Percentiles rank a stretch among this genome's conserved stretches.
phyloP scores from a whole-genome alignment of 495 filamentous ascomycete genomes.

The Xylaria telfairii region DNA sequence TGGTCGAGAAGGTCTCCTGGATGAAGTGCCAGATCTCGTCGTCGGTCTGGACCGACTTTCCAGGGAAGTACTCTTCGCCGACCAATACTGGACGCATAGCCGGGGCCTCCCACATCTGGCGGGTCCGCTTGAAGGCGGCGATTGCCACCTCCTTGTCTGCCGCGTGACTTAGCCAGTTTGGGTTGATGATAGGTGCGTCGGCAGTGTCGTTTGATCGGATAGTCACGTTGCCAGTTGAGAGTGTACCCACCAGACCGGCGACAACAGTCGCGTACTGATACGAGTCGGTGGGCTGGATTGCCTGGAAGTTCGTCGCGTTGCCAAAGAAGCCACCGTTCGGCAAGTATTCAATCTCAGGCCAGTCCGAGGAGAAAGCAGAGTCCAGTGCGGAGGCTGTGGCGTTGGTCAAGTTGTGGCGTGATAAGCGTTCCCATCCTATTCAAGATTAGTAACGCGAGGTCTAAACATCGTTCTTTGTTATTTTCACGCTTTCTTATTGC shows the following conservation, averaged over 20 bases:
- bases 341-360: slow-evolving; percentile 63
- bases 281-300: slow-evolving; percentile 39
- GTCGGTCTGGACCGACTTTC: slow-evolving; percentile 50
- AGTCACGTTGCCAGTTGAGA: slow-evolving; percentile 61
- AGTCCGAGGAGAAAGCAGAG: slow-evolving; percentile 54
- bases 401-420: slow-evolving; percentile 23
- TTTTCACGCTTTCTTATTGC: too few relatives aligned
- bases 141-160: slow-evolving; percentile 54
- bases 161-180: slow-evolving; percentile 51
- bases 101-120: slow-evolving; percentile 39
- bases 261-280: slow-evolving; percentile 52
- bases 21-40: slow-evolving; percentile 53
- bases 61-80: slow-evolving; percentile 52
- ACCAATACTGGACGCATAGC: slow-evolving; percentile 32
- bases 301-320: slow-evolving; percentile 34
- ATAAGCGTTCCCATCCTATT: slow-evolving; percentile 14
- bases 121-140: slow-evolving; percentile 49
- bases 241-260: slow-evolving; percentile 47
- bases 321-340: slow-evolving; percentile 33
- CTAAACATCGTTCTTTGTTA: too few relatives aligned
- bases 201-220: slow-evolving; percentile 49
- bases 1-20: slow-evolving; percentile 43
- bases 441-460: slow-evolving; percentile 9
- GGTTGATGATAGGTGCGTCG: slow-evolving; percentile 55
- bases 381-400: slow-evolving; percentile 42